Evolutionary conservation across 2,329 filamentous ascomycete genomes (phyloP).

Genomic region (Alternaria infectoria): DNA sequence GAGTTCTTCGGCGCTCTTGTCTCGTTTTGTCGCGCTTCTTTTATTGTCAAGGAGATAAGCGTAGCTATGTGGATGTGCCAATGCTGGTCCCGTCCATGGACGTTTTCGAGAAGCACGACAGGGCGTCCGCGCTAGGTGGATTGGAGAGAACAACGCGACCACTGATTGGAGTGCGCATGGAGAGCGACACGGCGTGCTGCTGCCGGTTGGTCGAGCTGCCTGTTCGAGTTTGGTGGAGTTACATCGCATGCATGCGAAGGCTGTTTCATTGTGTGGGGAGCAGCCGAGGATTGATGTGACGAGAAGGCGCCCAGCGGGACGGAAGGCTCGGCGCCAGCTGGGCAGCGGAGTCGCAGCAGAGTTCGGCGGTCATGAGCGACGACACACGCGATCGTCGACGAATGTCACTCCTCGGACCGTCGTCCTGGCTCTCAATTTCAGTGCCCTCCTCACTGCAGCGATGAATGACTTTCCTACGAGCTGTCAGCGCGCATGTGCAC

Average conservation of each 20-base stretch:
- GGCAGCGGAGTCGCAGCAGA: conserved; percentile 12
- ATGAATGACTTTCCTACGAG: not conserved
- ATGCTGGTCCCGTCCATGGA: not conserved
- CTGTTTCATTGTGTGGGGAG: conserved; percentile 13
- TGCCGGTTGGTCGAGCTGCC: conserved; percentile 22
- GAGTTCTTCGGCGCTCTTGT: conserved; percentile 5
- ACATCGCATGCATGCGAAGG: conserved; percentile 4
- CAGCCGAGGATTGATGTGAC: conserved; percentile 5
- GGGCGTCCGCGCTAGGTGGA: not conserved
- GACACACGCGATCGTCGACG: not conserved
- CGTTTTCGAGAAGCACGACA: not conserved
- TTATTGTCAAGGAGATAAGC: conserved; percentile 1
- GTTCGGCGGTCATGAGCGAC: conserved; percentile 1
- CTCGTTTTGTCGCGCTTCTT: conserved; percentile 1
- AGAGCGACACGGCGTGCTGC: not conserved
- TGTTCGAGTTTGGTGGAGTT: conserved; percentile 18
- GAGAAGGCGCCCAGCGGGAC: conserved; percentile 12
- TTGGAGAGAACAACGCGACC: not conserved
- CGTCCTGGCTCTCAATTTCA: not conserved
- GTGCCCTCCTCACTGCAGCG: not conserved
- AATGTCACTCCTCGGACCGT: not conserved
- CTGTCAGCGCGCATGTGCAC: not conserved
- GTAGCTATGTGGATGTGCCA: not conserved
- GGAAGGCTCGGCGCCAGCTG: conserved; percentile 19
- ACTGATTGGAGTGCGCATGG: not conserved